Conservation (phyloP, 2,329 filamentous ascomycete genomes). For the Aspergillus arachidicola region DNA sequence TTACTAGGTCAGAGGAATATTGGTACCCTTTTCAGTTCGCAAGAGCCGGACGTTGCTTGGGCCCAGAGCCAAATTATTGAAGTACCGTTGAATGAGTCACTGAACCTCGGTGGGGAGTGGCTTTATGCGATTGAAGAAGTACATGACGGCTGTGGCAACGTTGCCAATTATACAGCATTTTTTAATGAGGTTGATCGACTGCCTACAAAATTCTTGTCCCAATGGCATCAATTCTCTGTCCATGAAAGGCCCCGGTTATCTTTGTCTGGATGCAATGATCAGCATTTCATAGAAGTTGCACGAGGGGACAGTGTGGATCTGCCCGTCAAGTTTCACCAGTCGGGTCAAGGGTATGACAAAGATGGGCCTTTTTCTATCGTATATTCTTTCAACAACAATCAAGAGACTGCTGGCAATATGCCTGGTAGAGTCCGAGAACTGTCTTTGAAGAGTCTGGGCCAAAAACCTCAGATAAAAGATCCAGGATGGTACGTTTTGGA, state of each 20-base stretch:
- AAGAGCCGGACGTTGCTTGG: slow-evolving; percentile 67
- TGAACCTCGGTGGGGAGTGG: slow-evolving; percentile 79
- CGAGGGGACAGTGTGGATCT: slow-evolving; percentile 70
- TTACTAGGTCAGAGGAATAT: slow-evolving; percentile 64
- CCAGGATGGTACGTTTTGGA: slow-evolving; percentile 86
- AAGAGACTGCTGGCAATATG: slow-evolving; percentile 67
- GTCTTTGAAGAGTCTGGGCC: slow-evolving; percentile 57
- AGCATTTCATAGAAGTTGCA: slow-evolving; percentile 79
- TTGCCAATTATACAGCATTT: slow-evolving; percentile 67
- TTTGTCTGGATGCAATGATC: slow-evolving; percentile 74
- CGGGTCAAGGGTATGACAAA: slow-evolving; percentile 58
- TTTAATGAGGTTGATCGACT: slow-evolving; percentile 68
- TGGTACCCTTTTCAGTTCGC: slow-evolving; percentile 59
- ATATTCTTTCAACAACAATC: slow-evolving; percentile 80
- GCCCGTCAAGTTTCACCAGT: slow-evolving; percentile 70
- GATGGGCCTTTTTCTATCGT: slow-evolving; percentile 72
- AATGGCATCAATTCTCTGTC: slow-evolving; percentile 79
- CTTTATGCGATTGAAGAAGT: slow-evolving; percentile 90
- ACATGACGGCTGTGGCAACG: slow-evolving; percentile 85
- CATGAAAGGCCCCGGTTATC: slow-evolving; percentile 79
- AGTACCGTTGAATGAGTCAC: slow-evolving; percentile 87
- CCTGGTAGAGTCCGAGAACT: slow-evolving; percentile 62
- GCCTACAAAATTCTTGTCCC: slow-evolving; percentile 61
- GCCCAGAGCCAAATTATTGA: slow-evolving; percentile 72
- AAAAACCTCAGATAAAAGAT: slow-evolving; percentile 69